Conservation (phyloP, 2,329 filamentous ascomycete genomes). For the Epichloe baconii region DNA sequence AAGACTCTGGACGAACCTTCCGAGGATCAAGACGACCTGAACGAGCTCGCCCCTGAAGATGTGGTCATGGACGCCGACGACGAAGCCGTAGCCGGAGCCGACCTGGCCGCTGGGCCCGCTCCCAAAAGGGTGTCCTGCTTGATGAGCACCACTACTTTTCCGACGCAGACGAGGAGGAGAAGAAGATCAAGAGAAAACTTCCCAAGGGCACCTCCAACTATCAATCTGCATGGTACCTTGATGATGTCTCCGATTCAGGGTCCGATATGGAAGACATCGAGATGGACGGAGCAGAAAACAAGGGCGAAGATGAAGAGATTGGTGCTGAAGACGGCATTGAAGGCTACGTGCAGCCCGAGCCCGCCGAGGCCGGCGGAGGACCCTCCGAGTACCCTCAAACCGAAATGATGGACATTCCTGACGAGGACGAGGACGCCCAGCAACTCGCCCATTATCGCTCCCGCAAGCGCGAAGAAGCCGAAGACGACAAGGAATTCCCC, state of each 20-base stretch:
- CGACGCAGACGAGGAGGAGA: slow-evolving; percentile 53
- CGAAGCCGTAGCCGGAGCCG: slow-evolving; percentile 20
- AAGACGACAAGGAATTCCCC: slow-evolving; percentile 89
- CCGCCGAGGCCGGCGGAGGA: slow-evolving; percentile 61
- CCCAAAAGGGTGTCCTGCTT: slow-evolving; percentile 77
- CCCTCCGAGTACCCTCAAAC: slow-evolving; percentile 88
- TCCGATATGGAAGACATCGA: slow-evolving; percentile 67
- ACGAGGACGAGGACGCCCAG: slow-evolving; percentile 67
- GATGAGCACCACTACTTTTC: slow-evolving; percentile 98
- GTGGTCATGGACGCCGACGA: slow-evolving; percentile 58
- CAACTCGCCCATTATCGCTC: slow-evolving; percentile 72
- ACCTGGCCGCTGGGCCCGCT: slow-evolving; percentile 21
- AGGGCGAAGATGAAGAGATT: slow-evolving; percentile 44
- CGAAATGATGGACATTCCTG: slow-evolving; percentile 76
- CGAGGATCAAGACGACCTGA: slow-evolving; percentile 71
- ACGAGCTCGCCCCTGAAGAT: slow-evolving; percentile 77
- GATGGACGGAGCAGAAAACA: slow-evolving; percentile 34
- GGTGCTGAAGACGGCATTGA: slow-evolving; percentile 76
- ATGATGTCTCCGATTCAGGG: slow-evolving; percentile 68
- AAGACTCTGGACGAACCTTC: slow-evolving; percentile 57
- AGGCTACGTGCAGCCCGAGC: slow-evolving; percentile 49
- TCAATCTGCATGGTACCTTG: slow-evolving; percentile 86
- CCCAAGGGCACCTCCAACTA: slow-evolving; percentile 89
- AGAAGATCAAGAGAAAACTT: slow-evolving; percentile 53
- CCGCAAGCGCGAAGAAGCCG: slow-evolving; percentile 64